Base-by-base conservation (phyloP, 2,329 filamentous ascomycete genomes). In the Nemania sp. region DNA sequence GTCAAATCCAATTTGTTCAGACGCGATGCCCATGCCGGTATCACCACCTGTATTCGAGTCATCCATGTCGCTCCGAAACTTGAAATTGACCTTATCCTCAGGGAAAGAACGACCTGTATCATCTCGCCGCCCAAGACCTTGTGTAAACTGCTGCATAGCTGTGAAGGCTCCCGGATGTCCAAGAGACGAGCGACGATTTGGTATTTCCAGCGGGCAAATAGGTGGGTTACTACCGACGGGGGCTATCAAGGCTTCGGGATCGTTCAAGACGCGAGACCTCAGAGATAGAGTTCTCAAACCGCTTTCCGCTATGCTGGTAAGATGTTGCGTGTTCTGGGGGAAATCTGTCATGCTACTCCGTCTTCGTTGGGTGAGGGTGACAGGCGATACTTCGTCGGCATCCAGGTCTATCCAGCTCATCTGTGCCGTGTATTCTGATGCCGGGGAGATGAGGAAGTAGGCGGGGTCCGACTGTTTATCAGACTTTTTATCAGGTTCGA, bases 401-500 rank as follows among this genome's bases (percentile, higher is more conserved):
- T 68, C 66, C 1, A 68, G 48, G 40, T 70, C 66, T 57, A 70
- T 65, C 68, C 68, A 70, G 42, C 68, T 70, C 19, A 61, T 54
- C 12, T 61, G 59, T 15, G 59, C 45, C 17, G 61, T 64, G 26
- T 58, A 58, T n/a, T 62, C 49, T 15, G 59, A 56, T 20, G 61
- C 54, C 14, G 60, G 56, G 6, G 61, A 53, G 17, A 51, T 47
- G 33, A 61, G 63, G 34, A 60, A 45, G 44, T 59, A 54, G 40
- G 37, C 53, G 55, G 63, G 61, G 20, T 59, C 59, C 8, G 58
- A 44, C 37, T 23, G 68, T 68, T 54, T 69, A 19, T 68, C 72
- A 1, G 71, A 69, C 37, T 23, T 68, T 68, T 54, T 69, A 19
- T 68, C 72, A 1, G 71, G 69, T 5, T 70, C 70, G 26, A 75